Conservation (phyloP, 768 basidiomycete species). For the Rhizopogon roseolus region DNA sequence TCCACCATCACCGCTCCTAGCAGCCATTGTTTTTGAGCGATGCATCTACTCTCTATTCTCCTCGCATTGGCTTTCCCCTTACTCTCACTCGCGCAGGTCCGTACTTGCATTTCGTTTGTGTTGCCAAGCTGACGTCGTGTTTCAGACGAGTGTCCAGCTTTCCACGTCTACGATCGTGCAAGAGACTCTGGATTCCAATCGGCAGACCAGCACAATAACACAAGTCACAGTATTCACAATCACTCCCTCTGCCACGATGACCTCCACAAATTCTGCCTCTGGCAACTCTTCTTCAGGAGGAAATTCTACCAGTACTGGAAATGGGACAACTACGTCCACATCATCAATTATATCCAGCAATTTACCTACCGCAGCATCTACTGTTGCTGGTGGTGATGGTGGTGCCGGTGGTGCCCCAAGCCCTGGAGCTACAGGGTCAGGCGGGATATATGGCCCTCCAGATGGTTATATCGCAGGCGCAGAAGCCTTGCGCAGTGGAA, state of each 20-base stretch:
- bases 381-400: slow-evolving; percentile 43
- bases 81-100: slow-evolving; percentile 29
- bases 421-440: slow-evolving; percentile 44
- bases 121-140: slow-evolving; percentile 4
- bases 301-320: slow-evolving; percentile 16
- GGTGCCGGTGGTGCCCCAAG: slow-evolving; percentile 54
- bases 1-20: not conserved
- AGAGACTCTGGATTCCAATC: slow-evolving; percentile 34
- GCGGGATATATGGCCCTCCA: slow-evolving; percentile 59
- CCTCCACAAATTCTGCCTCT: slow-evolving; percentile 16
- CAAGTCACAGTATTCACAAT: slow-evolving; percentile 42
- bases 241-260: slow-evolving; percentile 26
- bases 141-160: slow-evolving; percentile 33
- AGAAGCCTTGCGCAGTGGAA: slow-evolving; percentile 38
- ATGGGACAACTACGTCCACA: slow-evolving; percentile 29
- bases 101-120: not conserved
- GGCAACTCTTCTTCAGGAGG: slow-evolving; percentile 15
- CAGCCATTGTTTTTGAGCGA: slow-evolving; percentile 3
- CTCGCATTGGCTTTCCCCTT: slow-evolving; percentile 25
- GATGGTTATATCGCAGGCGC: slow-evolving; percentile 64
- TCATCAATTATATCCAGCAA: slow-evolving; percentile 33
- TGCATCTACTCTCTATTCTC: slow-evolving; percentile 26
- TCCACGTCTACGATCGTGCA: slow-evolving; percentile 7
- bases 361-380: slow-evolving; percentile 58
- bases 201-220: slow-evolving; percentile 35